Evolutionary conservation across 106 monocot species (phyloP).

Genomic region (Acorus gramineus): DNA sequence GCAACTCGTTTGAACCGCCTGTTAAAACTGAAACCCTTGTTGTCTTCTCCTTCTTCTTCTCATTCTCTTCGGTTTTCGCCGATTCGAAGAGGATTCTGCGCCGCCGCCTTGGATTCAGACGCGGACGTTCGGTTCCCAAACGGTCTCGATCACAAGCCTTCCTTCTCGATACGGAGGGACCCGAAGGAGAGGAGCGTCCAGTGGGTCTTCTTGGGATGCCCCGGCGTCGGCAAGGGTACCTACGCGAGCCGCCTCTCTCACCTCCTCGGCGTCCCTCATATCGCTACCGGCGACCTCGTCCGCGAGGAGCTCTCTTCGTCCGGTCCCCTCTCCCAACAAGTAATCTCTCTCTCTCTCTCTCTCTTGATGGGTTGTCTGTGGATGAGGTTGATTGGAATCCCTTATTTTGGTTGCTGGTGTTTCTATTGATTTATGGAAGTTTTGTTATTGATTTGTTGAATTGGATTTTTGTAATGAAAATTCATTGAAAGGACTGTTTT

Average conservation of each 20-base stretch:
- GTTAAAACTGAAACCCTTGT: no score
- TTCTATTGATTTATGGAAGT: not conserved
- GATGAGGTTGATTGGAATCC: not conserved
- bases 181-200: constrained; percentile 44
- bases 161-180: constrained; percentile 5
- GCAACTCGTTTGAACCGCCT: no score
- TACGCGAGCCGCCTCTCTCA: constrained; percentile 84
- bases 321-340: constrained; percentile 60
- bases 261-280: constrained; percentile 76
- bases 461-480: no score
- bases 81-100: no score
- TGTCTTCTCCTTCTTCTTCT: no score
- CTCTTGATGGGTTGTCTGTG: not conserved
- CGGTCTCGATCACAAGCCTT: not conserved
- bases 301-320: constrained; percentile 70
- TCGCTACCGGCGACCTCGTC: constrained; percentile 97
- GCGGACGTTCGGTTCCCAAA: constrained; percentile 15
- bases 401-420: not conserved
- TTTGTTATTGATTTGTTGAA: no score
- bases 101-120: constrained; percentile 10
- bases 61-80: no score
- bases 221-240: constrained; percentile 93
- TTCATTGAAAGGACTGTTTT: no score
- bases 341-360: not conserved
- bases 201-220: constrained; percentile 93